Conservation (phyloP, 306 rosid species). For the Pueraria montana region DNA sequence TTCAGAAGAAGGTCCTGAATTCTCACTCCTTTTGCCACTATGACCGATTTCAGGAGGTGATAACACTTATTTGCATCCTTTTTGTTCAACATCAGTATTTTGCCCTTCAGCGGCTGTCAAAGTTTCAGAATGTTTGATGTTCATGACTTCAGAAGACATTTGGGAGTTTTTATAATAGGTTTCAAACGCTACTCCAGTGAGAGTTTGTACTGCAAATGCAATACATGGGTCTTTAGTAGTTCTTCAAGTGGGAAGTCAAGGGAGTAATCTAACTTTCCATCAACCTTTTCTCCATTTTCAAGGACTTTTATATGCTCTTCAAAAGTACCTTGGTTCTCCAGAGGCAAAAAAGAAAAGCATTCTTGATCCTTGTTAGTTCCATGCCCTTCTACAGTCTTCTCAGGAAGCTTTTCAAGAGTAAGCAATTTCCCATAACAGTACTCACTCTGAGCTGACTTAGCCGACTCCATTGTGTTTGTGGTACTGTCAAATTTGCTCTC, state of each 20-base stretch:
- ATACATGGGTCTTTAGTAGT: conserved; percentile 86
- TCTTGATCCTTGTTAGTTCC: too few relatives aligned
- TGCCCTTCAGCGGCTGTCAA: conserved; percentile 45
- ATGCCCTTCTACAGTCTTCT: too few relatives aligned
- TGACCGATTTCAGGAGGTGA: conserved; percentile 42
- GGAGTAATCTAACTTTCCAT: conserved; percentile 48
- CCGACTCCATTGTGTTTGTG: too few relatives aligned
- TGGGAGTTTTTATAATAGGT: conserved; percentile 47
- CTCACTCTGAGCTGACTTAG: too few relatives aligned
- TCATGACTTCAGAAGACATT: conserved; percentile 23
- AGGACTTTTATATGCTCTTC: too few relatives aligned
- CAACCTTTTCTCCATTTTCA: too few relatives aligned
- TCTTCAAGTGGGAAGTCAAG: conserved; percentile 61
- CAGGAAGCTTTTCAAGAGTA: too few relatives aligned
- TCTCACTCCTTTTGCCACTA: conserved; percentile 20
- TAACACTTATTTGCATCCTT: conserved; percentile 20
- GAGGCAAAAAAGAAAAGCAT: too few relatives aligned
- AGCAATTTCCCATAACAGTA: too few relatives aligned
- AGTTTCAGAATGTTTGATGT: too few relatives aligned
- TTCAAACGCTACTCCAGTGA: conserved; percentile 65
- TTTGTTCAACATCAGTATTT: conserved; percentile 16
- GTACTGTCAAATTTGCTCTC: conserved; percentile 31
- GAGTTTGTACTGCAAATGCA: conserved; percentile 85
- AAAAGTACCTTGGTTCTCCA: too few relatives aligned
- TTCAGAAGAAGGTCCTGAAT: conserved; percentile 50